Conservation (phyloP, 148 eudicot species). For the Pouteria glomerata region DNA sequence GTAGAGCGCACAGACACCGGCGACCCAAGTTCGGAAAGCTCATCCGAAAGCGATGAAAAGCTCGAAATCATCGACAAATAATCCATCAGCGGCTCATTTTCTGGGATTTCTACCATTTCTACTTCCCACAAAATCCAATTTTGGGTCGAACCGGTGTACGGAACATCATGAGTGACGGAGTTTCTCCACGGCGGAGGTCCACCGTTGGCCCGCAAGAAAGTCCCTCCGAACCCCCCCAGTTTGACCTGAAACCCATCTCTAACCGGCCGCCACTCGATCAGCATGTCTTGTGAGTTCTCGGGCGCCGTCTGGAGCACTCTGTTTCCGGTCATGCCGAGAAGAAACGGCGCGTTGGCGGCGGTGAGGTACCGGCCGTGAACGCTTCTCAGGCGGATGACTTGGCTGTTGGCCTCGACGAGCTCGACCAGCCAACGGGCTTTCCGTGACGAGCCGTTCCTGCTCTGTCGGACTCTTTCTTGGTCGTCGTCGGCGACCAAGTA, state of each 20-base stretch:
- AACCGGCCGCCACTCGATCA: slow-evolving; percentile 61
- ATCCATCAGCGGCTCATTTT: slow-evolving; percentile 33
- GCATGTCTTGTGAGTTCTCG: slow-evolving; percentile 15
- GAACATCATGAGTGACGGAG: slow-evolving; percentile 58
- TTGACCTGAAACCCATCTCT: slow-evolving; percentile 65
- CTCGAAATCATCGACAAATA: slow-evolving; percentile 38
- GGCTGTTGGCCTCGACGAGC: slow-evolving; percentile 27
- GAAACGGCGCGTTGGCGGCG: slow-evolving; percentile 49
- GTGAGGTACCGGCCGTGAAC: slow-evolving; percentile 46
- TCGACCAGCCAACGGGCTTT: slow-evolving; percentile 68
- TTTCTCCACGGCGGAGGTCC: slow-evolving; percentile 80
- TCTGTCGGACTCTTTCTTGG: slow-evolving; percentile 50
- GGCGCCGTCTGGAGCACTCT: slow-evolving; percentile 42
- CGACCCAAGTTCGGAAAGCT: slow-evolving; percentile 33
- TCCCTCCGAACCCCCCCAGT: slow-evolving; percentile 40
- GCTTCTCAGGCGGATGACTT: slow-evolving; percentile 48
- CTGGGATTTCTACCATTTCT: slow-evolving; percentile 47
- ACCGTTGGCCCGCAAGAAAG: slow-evolving; percentile 60
- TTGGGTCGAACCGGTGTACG: slow-evolving; percentile 28
- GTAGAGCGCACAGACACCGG: slow-evolving; percentile 35
- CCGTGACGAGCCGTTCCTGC: slow-evolving; percentile 38
- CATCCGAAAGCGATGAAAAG: slow-evolving; percentile 53
- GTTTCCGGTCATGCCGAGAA: slow-evolving; percentile 66
- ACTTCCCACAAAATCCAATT: slow-evolving; percentile 66
- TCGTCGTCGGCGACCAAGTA: slow-evolving; percentile 63